phyloP scores from a whole-genome alignment of 2,329 filamentous ascomycete genomes.

The Stemphylium beticola region DNA sequence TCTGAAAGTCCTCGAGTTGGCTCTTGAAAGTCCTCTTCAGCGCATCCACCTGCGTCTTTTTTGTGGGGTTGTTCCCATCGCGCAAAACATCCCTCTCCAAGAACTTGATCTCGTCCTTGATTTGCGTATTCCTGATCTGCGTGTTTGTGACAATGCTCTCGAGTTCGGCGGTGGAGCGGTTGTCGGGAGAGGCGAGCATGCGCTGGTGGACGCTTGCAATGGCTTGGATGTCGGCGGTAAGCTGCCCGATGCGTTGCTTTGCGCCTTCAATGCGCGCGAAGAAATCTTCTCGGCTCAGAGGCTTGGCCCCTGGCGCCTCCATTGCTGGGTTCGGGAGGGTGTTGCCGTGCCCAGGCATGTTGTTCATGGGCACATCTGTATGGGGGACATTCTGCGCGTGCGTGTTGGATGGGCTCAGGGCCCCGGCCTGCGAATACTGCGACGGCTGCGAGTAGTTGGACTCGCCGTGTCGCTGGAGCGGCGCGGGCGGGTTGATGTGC shows the following conservation, averaged over 20 bases:
- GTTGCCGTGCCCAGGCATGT: constrained; percentile 8
- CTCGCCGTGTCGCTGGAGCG: constrained; percentile 40
- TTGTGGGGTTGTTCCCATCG: constrained; percentile 68
- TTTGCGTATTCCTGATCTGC: constrained; percentile 60
- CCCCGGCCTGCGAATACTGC: constrained; percentile 39
- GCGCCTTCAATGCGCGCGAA: constrained; percentile 70
- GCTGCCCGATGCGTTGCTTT: constrained; percentile 70
- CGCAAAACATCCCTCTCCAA: constrained; percentile 73
- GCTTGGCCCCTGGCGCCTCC: constrained; percentile 60
- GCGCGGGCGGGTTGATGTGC: constrained; percentile 33
- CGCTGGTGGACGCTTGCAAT: constrained; percentile 76
- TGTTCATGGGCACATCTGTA: constrained; percentile 22
- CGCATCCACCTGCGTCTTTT: constrained; percentile 71
- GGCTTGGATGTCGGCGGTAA: constrained; percentile 70
- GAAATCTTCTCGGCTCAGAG: constrained; percentile 70
- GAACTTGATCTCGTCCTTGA: constrained; percentile 79
- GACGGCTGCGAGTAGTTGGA: constrained; percentile 50
- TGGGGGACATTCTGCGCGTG: constrained; percentile 20
- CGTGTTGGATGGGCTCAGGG: constrained; percentile 35
- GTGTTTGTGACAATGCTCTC: constrained; percentile 74
- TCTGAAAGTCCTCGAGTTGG: constrained; percentile 72
- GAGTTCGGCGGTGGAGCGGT: constrained; percentile 59
- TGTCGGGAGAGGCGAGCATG: constrained; percentile 70
- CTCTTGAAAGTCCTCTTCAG: constrained; percentile 76
- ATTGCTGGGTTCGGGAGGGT: constrained; percentile 39